These are phyloP conservation scores for Solanum hybrid DNA, from an alignment of 305 asterid species.

Conservation along the genomic window DNA sequence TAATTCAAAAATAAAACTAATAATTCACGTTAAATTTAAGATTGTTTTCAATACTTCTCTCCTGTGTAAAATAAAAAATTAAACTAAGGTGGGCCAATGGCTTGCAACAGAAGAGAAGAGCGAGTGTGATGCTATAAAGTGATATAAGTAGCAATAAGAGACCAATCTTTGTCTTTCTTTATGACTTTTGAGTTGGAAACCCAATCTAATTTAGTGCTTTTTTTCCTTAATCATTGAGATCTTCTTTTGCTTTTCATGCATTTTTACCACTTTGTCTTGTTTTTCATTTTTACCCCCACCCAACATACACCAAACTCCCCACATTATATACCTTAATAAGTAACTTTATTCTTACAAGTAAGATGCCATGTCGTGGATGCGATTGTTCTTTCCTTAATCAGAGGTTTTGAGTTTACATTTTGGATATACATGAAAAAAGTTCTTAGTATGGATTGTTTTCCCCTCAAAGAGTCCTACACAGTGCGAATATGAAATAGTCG, in stretches of 20 bases:
- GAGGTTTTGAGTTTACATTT: too few species aligned
- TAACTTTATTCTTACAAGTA: background rate
- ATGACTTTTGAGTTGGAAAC: conserved; percentile 1
- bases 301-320: background rate
- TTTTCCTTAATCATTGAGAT: background rate
- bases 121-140: background rate
- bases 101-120: background rate
- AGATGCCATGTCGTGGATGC: background rate
- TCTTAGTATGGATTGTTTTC: background rate
- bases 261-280: background rate
- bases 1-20: too few species aligned
- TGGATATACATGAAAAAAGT: too few species aligned
- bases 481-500: background rate
- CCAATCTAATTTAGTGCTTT: background rate
- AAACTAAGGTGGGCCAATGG: background rate
- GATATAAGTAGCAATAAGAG: background rate
- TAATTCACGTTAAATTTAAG: too few species aligned
- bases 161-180: conserved; percentile 5
- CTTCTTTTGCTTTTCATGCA: background rate
- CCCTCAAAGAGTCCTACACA: too few species aligned
- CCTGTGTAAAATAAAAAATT: background rate
- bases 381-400: too few species aligned
- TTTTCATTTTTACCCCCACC: background rate
- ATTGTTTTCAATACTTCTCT: too few species aligned
- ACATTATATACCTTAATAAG: background rate